Conservation (phyloP, 352 stramenopile species). For the Phytophthora tubulina region DNA sequence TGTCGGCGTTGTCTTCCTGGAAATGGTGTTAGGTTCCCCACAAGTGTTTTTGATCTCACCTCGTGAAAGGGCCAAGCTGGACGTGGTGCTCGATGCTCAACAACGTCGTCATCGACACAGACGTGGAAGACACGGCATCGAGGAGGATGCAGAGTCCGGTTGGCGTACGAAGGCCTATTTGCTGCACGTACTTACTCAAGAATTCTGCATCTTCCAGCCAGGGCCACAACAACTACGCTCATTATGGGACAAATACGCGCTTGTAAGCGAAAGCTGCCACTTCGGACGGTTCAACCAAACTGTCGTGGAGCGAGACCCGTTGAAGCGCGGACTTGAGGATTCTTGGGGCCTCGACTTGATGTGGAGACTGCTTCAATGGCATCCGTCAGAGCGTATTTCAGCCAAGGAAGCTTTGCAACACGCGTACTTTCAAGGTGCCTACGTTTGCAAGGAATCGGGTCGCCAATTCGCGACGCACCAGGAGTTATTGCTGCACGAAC, state of each 20-base stretch:
- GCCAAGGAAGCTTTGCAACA: slow-evolving; percentile 81
- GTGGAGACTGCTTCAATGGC: slow-evolving; percentile 94
- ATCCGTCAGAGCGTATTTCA: slow-evolving; percentile 91
- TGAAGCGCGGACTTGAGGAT: slow-evolving; percentile 90
- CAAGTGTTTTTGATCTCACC: slow-evolving; percentile 86
- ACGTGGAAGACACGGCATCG: slow-evolving; percentile 30
- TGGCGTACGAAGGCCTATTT: slow-evolving; percentile 72
- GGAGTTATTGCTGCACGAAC: slow-evolving; percentile 70
- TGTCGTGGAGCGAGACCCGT: slow-evolving; percentile 90
- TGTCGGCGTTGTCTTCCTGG: slow-evolving; percentile 96
- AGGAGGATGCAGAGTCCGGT: slow-evolving; percentile 19
- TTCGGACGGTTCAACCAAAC: slow-evolving; percentile 93
- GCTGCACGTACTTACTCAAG: slow-evolving; percentile 82
- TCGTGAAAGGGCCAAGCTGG: slow-evolving; percentile 92
- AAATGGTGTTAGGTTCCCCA: slow-evolving; percentile 95
- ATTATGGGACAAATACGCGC: slow-evolving; percentile 74
- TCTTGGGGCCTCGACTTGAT: slow-evolving; percentile 92
- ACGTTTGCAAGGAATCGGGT: slow-evolving; percentile 67
- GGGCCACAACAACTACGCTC: slow-evolving; percentile 59
- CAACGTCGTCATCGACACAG: slow-evolving; percentile 43
- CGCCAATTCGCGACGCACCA: slow-evolving; percentile 70
- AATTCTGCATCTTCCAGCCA: slow-evolving; percentile 88
- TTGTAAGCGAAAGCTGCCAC: slow-evolving; percentile 85
- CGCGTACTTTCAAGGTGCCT: slow-evolving; percentile 89
- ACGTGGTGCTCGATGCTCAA: slow-evolving; percentile 73